Evolutionary conservation across 116 monocot genomes (phyloP).

Genomic region (Papilionanthe hybrid): DNA sequence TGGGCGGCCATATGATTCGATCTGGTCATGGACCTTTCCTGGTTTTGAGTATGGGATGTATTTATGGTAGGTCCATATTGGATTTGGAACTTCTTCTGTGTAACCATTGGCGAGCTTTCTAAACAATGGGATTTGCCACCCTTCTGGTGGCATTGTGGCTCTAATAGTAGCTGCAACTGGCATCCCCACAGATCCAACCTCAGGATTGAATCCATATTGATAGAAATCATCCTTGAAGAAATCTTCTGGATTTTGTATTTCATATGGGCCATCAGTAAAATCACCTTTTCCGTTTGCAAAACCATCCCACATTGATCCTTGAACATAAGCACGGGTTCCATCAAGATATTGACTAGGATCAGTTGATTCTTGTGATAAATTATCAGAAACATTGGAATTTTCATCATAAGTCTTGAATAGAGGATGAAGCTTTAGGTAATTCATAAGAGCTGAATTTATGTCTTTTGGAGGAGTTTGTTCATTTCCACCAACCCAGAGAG

Average conservation of each 20-base stretch:
- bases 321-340: conserved; percentile 82
- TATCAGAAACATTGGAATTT: background rate
- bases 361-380: conserved; percentile 22
- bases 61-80: conserved; percentile 95
- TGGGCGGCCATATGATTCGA: conserved; percentile 67
- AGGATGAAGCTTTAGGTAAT: conserved; percentile 77
- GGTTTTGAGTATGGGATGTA: conserved; percentile 93
- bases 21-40: conserved; percentile 89
- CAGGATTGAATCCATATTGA: conserved; percentile 88
- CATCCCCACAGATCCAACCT: conserved; percentile 90
- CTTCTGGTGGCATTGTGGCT: conserved; percentile 91
- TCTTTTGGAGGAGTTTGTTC: conserved; percentile 89
- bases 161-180: conserved; percentile 90
- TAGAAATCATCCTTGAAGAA: conserved; percentile 86
- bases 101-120: conserved; percentile 54
- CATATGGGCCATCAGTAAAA: conserved; percentile 94
- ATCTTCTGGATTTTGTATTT: conserved; percentile 86
- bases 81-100: conserved; percentile 83
- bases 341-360: conserved; percentile 94
- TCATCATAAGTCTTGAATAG: conserved; percentile 22
- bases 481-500: conserved; percentile 97
- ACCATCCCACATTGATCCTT: conserved; percentile 97
- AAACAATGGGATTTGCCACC: conserved; percentile 78
- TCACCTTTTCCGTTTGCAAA: conserved; percentile 93
- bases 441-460: conserved; percentile 61